Conservation (phyloP, 768 basidiomycete species). For the Lentinus brumalis region DNA sequence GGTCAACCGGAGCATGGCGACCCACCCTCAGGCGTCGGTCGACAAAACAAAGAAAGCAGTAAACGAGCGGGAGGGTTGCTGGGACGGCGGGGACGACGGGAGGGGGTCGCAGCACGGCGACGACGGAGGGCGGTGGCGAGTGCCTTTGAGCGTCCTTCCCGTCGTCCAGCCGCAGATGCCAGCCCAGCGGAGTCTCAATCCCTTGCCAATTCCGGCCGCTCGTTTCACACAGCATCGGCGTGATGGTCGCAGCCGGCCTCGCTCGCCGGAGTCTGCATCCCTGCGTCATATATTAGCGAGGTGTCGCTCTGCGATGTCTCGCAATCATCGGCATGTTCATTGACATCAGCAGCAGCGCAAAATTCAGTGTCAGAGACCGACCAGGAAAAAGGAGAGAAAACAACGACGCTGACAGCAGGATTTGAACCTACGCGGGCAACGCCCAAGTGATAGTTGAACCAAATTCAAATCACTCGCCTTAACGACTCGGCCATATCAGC, state of each 20-base stretch:
- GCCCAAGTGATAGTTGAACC: constrained; percentile 69
- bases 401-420: constrained; percentile 78
- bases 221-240: not conserved
- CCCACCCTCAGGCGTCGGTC: constrained; percentile 13
- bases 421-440: constrained; percentile 91
- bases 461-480: constrained; percentile 89
- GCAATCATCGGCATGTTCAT: no score
- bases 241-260: not conserved
- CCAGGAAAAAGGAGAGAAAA: not conserved
- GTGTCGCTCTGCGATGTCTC: no score
- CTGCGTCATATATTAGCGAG: no score
- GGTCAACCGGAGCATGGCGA: constrained; percentile 81
- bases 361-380: no score
- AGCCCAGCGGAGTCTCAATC: constrained; percentile 17
- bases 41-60: constrained; percentile 17
- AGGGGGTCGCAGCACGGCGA: constrained; percentile 20
- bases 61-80: constrained; percentile 20
- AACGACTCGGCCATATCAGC: constrained; percentile 88
- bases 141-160: constrained; percentile 10
- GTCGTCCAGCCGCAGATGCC: not conserved
- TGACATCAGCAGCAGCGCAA: no score
- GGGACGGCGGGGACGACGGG: constrained; percentile 13
- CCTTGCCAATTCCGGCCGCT: constrained; percentile 9
- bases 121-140: constrained; percentile 19
- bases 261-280: not conserved